phyloP scores from a whole-genome alignment of 2,329 filamentous ascomycete species.

The Trichoderma simmonsii region DNA sequence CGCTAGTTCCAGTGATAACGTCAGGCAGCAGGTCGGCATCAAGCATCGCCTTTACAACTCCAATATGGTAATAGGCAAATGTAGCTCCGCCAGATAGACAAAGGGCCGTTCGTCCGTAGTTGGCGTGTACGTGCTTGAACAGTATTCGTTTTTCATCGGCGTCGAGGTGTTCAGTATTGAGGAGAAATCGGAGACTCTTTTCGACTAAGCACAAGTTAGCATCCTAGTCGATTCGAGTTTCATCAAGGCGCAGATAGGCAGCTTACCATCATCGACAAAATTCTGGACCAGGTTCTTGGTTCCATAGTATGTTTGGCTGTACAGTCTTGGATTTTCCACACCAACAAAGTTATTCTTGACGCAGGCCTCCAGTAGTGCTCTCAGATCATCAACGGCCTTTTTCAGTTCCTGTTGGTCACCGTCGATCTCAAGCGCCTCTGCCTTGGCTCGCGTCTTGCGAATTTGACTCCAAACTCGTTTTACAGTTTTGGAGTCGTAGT shows the following conservation, averaged over 20 bases:
- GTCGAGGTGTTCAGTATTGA: conserved; percentile 63
- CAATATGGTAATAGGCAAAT: conserved; percentile 96
- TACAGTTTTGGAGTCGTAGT: conserved; percentile 88
- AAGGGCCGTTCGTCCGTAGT: conserved; percentile 87
- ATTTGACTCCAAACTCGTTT: conserved; percentile 74
- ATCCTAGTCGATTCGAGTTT: too few species aligned
- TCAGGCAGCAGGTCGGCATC: conserved; percentile 84
- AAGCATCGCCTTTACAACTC: conserved; percentile 82
- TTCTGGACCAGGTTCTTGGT: conserved; percentile 93
- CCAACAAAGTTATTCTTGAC: conserved; percentile 98
- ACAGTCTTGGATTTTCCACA: conserved; percentile 89
- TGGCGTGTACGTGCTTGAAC: conserved; percentile 85
- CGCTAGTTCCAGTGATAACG: conserved; percentile 95
- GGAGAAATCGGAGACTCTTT: conserved; percentile 62
- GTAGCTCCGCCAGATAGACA: conserved; percentile 91
- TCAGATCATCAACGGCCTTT: conserved; percentile 70
- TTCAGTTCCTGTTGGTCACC: conserved; percentile 37
- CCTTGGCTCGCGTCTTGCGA: conserved; percentile 57
- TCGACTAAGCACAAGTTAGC: conserved; percentile 50
- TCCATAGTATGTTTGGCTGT: conserved; percentile 95
- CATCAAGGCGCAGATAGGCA: too few species aligned
- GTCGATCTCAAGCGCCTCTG: conserved; percentile 50
- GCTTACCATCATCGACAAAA: conserved; percentile 77
- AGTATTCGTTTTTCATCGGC: conserved; percentile 72
- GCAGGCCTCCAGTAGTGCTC: conserved; percentile 77